Conservation (phyloP, 2,329 filamentous ascomycete genomes). For the Cadophora sp. region DNA sequence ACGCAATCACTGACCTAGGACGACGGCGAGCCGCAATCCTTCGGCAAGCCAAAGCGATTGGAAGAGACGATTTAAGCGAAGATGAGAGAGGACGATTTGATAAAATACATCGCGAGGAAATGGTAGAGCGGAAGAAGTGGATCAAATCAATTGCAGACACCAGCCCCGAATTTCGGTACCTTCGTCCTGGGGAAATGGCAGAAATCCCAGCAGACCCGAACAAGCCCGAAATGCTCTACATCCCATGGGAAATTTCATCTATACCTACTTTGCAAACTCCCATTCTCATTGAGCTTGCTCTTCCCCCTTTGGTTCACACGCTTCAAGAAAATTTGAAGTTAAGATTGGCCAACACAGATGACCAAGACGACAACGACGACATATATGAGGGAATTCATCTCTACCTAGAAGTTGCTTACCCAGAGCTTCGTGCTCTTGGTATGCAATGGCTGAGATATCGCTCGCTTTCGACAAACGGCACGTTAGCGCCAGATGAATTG, state of each 20-base stretch:
- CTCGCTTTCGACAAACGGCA: neutral
- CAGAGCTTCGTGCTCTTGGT: conserved; percentile 20
- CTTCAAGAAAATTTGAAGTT: conserved; percentile 13
- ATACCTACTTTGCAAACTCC: neutral
- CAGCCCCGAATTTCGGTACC: conserved; percentile 23
- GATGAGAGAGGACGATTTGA: neutral
- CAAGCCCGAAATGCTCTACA: conserved; percentile 20
- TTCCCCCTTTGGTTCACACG: neutral
- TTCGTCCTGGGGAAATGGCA: conserved; percentile 27
- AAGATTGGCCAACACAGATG: neutral
- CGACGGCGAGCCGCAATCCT: conserved; percentile 8
- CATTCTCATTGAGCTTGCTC: neutral
- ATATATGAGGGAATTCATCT: neutral
- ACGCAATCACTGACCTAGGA: neutral
- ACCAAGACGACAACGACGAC: neutral
- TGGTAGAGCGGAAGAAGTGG: neutral
- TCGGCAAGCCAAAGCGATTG: conserved; percentile 4
- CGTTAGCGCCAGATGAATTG: neutral
- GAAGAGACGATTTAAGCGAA: neutral
- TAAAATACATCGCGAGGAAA: neutral
- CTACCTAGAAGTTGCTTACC: conserved; percentile 19
- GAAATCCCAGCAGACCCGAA: neutral
- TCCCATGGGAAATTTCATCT: conserved; percentile 20
- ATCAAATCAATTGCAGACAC: neutral
- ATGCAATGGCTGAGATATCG: conserved; percentile 13